A percentile compares a stretch with the other conserved stretches of the same genome.
Evolutionary conservation across 371 early-diverging fungal species (phyloP).

Genomic region (Rhizopus sp.): DNA sequence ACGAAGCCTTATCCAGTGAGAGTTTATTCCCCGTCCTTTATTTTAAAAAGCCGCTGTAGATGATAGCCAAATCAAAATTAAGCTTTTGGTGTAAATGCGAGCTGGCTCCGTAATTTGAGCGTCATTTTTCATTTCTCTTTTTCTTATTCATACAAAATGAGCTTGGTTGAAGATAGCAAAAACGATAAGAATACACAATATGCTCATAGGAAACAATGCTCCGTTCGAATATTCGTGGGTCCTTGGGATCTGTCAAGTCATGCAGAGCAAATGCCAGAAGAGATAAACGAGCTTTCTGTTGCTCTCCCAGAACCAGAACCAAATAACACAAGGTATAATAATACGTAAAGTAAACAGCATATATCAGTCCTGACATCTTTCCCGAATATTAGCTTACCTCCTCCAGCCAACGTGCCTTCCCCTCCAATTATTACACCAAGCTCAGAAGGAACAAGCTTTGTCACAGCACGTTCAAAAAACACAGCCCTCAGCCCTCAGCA

Average conservation of each 20-base stretch:
- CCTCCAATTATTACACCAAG: constrained; percentile 5
- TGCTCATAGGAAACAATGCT: constrained; percentile 25
- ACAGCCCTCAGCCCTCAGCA: background rate
- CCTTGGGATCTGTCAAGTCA: constrained; percentile 28
- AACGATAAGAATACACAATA: background rate
- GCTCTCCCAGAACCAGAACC: background rate
- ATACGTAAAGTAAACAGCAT: background rate
- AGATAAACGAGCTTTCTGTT: constrained; percentile 1
- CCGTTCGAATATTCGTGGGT: constrained; percentile 32
- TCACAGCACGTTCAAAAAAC: constrained; percentile 17
- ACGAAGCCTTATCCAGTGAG: no score
- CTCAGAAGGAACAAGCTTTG: constrained; percentile 21
- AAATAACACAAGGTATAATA: background rate
- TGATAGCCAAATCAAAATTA: no score
- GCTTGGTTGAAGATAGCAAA: background rate
- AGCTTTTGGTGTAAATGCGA: no score
- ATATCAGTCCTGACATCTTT: background rate
- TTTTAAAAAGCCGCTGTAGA: no score
- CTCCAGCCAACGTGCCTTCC: background rate
- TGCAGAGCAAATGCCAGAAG: background rate
- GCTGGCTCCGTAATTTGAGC: constrained; percentile 4
- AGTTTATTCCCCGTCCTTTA: no score
- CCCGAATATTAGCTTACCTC: background rate
- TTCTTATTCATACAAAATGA: constrained; percentile 1
- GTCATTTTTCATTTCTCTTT: constrained; percentile 8